These are phyloP conservation scores for Penicillium sp. DNA, from an alignment of 2,329 filamentous ascomycete genomes.

Conservation along the genomic window DNA sequence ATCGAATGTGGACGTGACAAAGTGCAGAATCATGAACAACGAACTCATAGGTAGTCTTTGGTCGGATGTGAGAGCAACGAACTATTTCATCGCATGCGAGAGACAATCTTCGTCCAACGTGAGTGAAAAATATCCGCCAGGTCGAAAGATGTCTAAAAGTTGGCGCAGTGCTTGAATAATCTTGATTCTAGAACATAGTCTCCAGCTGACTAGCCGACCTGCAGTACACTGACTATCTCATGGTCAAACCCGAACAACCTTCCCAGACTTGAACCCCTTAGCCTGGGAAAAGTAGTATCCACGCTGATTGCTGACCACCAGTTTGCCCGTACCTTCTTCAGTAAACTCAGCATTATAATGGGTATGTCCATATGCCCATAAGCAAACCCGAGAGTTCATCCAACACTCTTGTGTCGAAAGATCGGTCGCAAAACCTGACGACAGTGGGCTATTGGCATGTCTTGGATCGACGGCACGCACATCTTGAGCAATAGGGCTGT, in stretches of 20 bases:
- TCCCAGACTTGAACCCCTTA: slow-evolving; percentile 32
- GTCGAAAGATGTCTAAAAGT: too few species aligned
- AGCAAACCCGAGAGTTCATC: slow-evolving; percentile 33
- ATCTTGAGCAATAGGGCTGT: slow-evolving; percentile 33
- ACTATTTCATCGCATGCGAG: too few species aligned
- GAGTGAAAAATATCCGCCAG: too few species aligned
- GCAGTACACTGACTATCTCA: not conserved
- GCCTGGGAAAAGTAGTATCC: slow-evolving; percentile 42
- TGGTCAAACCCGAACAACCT: slow-evolving; percentile 19
- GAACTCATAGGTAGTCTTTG: too few species aligned
- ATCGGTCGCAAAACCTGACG: slow-evolving; percentile 43
- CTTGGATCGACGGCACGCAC: slow-evolving; percentile 27
- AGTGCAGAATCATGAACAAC: too few species aligned
- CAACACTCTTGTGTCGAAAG: slow-evolving; percentile 39
- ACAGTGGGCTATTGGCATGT: slow-evolving; percentile 31
- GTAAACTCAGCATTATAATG: slow-evolving; percentile 45
- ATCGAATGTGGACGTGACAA: too few species aligned
- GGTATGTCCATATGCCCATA: slow-evolving; percentile 51
- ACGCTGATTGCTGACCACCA: slow-evolving; percentile 41
- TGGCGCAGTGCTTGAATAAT: too few species aligned
- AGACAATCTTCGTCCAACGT: too few species aligned
- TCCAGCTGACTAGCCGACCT: too few species aligned
- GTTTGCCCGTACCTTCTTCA: slow-evolving; percentile 29
- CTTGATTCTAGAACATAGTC: too few species aligned
- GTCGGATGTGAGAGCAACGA: too few species aligned